Evolutionary conservation across 1,284 basidiomycete species (phyloP).

Genomic region (Stygiomarasmius scandens): DNA sequence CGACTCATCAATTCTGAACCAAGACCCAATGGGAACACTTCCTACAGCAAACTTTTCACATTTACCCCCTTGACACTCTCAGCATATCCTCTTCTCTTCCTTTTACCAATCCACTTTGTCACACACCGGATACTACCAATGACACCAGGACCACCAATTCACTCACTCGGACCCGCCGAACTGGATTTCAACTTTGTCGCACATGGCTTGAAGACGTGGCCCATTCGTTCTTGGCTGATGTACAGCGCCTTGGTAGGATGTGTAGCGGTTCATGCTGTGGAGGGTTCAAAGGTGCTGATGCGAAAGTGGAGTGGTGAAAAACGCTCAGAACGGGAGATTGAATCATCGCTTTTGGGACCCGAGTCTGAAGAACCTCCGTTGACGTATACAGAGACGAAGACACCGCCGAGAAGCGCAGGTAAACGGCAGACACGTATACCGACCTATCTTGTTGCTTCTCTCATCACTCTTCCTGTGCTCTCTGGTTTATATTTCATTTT

Average conservation of each 20-base stretch:
- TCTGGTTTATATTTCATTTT: slow-evolving; percentile 56
- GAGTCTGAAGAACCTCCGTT: background rate
- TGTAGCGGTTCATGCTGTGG: slow-evolving; percentile 56
- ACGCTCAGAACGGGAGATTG: background rate
- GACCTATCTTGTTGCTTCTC: slow-evolving; percentile 32
- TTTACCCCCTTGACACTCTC: slow-evolving; percentile 53
- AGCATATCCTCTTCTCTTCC: slow-evolving; percentile 54
- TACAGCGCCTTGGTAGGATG: slow-evolving; percentile 60
- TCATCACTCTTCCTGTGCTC: slow-evolving; percentile 49
- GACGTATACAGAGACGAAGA: no score
- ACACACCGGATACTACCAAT: slow-evolving; percentile 61
- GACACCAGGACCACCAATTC: slow-evolving; percentile 46
- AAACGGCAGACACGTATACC: slow-evolving; percentile 27
- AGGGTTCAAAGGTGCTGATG: slow-evolving; percentile 42
- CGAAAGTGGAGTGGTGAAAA: background rate
- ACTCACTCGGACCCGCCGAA: slow-evolving; percentile 65
- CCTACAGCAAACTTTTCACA: slow-evolving; percentile 17
- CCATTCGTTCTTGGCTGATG: slow-evolving; percentile 57
- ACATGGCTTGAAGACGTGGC: slow-evolving; percentile 60
- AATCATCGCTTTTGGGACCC: no score
- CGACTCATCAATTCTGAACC: slow-evolving; percentile 20
- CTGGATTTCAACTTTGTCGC: slow-evolving; percentile 79
- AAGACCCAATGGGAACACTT: slow-evolving; percentile 32
- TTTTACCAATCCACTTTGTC: slow-evolving; percentile 66
- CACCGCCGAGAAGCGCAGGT: background rate